A percentile compares a stretch with the other conserved stretches of the same genome.
Evolutionary conservation across 2,329 filamentous ascomycete genomes (phyloP).

Genomic region (Microdochium bolleyi): DNA sequence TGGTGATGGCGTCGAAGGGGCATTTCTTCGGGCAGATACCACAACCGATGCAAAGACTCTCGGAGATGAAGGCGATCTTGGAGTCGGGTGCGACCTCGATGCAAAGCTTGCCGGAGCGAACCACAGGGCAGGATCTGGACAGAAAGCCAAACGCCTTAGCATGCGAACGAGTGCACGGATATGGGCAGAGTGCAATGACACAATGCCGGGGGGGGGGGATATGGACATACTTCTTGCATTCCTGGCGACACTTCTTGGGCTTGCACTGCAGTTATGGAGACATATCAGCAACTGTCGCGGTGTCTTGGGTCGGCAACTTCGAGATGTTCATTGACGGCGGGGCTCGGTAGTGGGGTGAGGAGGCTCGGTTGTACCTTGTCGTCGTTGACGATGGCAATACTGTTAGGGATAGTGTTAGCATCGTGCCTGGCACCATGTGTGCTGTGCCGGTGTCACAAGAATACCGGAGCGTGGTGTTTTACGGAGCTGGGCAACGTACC

Average conservation of each 20-base stretch:
- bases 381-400: constrained; percentile 97
- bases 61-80: constrained; percentile 96
- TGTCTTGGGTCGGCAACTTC: background rate
- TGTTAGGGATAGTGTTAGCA: constrained; percentile 27
- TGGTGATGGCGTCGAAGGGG: constrained; percentile 96
- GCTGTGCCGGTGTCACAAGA: background rate
- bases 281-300: background rate
- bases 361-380: constrained; percentile 74
- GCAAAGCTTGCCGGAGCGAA: constrained; percentile 93
- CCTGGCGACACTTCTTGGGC: constrained; percentile 96
- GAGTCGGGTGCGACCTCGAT: constrained; percentile 87
- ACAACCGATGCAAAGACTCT: constrained; percentile 92
- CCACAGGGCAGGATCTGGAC: constrained; percentile 73
- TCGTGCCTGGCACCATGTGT: background rate
- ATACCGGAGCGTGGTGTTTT: too few relatives aligned
- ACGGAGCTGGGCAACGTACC: constrained; percentile 48
- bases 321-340: background rate
- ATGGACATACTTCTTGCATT: constrained; percentile 76
- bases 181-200: background rate
- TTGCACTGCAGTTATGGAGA: constrained; percentile 57
- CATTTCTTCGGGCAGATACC: constrained; percentile 99
- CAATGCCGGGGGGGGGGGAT: background rate
- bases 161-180: too few relatives aligned
- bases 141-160: background rate
- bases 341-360: constrained; percentile 17